Conservation (phyloP, 257 asterid genomes). For the Rubia yunnanensis region DNA sequence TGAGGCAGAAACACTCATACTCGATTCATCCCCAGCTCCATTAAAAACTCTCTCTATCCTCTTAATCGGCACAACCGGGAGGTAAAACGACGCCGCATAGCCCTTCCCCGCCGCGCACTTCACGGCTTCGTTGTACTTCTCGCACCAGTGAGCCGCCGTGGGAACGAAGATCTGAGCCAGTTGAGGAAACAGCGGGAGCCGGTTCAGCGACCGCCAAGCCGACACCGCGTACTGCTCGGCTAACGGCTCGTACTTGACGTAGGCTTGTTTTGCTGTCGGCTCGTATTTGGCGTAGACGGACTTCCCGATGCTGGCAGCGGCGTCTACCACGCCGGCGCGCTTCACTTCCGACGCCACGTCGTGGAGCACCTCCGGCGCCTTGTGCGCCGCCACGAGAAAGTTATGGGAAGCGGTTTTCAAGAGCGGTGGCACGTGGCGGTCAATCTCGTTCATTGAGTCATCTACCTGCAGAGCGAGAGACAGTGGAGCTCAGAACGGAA, state of each 20-base stretch:
- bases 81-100: slow-evolving; percentile 33
- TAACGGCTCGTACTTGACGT: slow-evolving; percentile 46
- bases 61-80: slow-evolving; percentile 58
- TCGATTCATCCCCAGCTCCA: slow-evolving; percentile 21
- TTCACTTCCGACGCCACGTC: slow-evolving; percentile 51
- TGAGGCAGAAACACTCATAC: slow-evolving; percentile 2
- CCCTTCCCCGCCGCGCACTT: slow-evolving; percentile 34
- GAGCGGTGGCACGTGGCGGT: slow-evolving; percentile 40
- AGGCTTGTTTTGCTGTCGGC: slow-evolving; percentile 39
- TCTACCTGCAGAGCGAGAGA: slow-evolving; percentile 40
- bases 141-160: slow-evolving; percentile 70
- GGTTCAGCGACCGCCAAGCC: slow-evolving; percentile 55
- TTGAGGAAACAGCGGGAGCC: slow-evolving; percentile 53
- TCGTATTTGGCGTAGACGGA: slow-evolving; percentile 31
- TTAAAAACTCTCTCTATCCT: slow-evolving; percentile 55
- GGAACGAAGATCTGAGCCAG: slow-evolving; percentile 65
- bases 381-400: slow-evolving; percentile 35
- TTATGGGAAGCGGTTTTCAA: slow-evolving; percentile 32
- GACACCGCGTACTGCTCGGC: slow-evolving; percentile 52
- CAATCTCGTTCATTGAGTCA: slow-evolving; percentile 34
- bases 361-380: slow-evolving; percentile 40
- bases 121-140: slow-evolving; percentile 54
- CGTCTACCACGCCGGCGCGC: slow-evolving; percentile 37
- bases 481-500: no score
- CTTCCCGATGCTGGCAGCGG: slow-evolving; percentile 28